Base-by-base conservation (phyloP, 305 asterid species). In the Withania somnifera region DNA sequence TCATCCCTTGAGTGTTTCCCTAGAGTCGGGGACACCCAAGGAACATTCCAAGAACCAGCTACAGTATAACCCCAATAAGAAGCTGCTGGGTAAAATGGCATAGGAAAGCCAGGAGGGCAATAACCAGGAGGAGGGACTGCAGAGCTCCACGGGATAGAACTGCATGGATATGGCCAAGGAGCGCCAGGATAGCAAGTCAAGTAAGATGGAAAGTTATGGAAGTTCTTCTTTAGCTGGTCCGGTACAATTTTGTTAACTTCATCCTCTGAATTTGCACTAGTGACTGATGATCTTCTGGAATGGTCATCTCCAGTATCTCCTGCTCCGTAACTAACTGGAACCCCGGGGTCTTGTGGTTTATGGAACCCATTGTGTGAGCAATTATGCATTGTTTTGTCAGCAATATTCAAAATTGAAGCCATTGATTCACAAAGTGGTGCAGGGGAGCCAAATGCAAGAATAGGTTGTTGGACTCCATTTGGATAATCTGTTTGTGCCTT, bases 1-100 rank as follows among this genome's bases (percentile, higher is more conserved):
- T 91, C 95, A 6, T 92, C 99, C 90, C 99, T 88, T 0, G 94
- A 90, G 84, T 92, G 98, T 87, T 95, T 95, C 63, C 98, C 99
- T 63, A 95, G 82, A 47, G 91, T 90, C 11, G 91, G 89, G 83
- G 81, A 54, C 53, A 86, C 38, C 94, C 92, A 92, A 38, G 94
- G 92, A 68, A 89, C 88, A 52, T 69, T 89, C 97, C 96, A 91
- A 53, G 89, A 7, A 30, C 85, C 85, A 1, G 89, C 86, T 8
- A 88, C 82, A 58, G 82, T 24, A 83, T 86, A 85, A 77, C 90
- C 90, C 90, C 91, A 86, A 68, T 82, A 88, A 52, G 92, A 86
- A 36, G 88, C 78, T 45, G 91, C 78, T 36, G 91, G 88, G 83
- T 83, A 88, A 58, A 86, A 88, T 1, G 93, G 92, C 86, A 89